Evolutionary conservation across 2,329 filamentous ascomycete genomes (phyloP), one percentile per base, ranked within the genome.

Genomic region (Byssoonygena ceratinophila): DNA sequence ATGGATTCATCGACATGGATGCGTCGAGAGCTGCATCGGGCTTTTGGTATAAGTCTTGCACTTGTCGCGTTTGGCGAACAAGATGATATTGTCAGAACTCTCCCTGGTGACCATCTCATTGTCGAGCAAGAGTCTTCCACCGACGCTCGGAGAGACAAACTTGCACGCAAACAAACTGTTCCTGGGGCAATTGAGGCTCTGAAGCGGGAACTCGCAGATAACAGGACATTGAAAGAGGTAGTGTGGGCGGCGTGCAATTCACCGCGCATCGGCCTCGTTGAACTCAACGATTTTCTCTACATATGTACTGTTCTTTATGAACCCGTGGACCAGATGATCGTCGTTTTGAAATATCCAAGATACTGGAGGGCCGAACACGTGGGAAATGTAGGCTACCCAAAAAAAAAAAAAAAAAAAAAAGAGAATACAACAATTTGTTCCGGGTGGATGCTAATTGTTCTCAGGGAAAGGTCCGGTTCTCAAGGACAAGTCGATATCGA

Each of bases 1-100:
- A 72, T 74, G 18, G 80, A 83, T 56, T 69, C 72, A 2, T 83
- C 80, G 4, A 74, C 78, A 1, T 79, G 74, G 65, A 71, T 83
- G 52, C 74, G 80, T 25, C 70, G 74, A 39, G 68, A 74, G 29
- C 66, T 83, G 18, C 68, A 78, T 41, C 66, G 66, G 8, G 64
- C 76, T 16, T 76, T 83, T 53, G 77, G 76, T 16, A 72, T 72
- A 58, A 76, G 74, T 11, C 66, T 84, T 14, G 81, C 77, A 2
- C 71, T 75, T 49, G 72, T 82, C 52, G 80, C 81, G 3, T 76
- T 82, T 46, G 78, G 78, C n/a, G 73, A 76, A 40, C 64, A 61
- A 58, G 55, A 68, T 59, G 59, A 63, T 57, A 54, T 64, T 22
- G 49, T 62, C 20, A 62, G 65, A 52, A 61, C 62, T 16, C 58